A percentile compares a stretch with the other conserved stretches of the same genome.
These are phyloP conservation scores for Elongisporangium undulatum DNA, from an alignment of 352 stramenopile genomes.

Conservation along the genomic window DNA sequence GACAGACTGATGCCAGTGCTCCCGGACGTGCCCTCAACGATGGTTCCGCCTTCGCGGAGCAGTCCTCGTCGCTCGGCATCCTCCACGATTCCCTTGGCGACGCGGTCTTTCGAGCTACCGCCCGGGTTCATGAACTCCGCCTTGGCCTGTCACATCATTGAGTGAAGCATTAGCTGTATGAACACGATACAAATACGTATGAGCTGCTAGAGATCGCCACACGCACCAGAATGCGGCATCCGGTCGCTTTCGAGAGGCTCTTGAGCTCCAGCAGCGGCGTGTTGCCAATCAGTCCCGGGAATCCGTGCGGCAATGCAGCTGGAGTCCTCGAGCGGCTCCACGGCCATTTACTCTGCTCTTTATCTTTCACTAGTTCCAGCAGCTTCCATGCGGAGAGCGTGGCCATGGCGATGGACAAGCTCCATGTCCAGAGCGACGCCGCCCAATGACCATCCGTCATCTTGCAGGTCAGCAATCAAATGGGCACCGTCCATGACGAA, in stretches of 20 bases:
- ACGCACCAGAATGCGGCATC: slow-evolving; percentile 84
- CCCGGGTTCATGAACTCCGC: slow-evolving; percentile 97
- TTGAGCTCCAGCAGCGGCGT: slow-evolving; percentile 91
- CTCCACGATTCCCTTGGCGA: slow-evolving; percentile 94
- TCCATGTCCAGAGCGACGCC: slow-evolving; percentile 51
- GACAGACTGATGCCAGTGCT: slow-evolving; percentile 97
- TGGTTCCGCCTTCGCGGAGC: slow-evolving; percentile 88
- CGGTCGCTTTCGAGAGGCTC: slow-evolving; percentile 87
- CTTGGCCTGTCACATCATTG: slow-evolving; percentile 63
- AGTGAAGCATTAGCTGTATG: slow-evolving; percentile 14
- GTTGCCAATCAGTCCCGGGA: slow-evolving; percentile 90
- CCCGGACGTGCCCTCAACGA: slow-evolving; percentile 97
- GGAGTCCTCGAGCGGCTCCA: background rate
- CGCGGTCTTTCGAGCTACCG: slow-evolving; percentile 96
- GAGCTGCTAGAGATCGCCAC: background rate
- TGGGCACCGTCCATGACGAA: background rate
- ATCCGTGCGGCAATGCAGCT: slow-evolving; percentile 34
- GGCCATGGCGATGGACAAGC: slow-evolving; percentile 45
- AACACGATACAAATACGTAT: background rate
- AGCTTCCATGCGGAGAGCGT: slow-evolving; percentile 74
- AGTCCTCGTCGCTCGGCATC: slow-evolving; percentile 87
- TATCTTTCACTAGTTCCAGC: slow-evolving; percentile 34
- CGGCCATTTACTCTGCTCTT: slow-evolving; percentile 9
- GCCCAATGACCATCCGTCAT: slow-evolving; percentile 23
- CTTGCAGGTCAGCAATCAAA: background rate